Percentiles rank a stretch among this genome's conserved stretches.
Evolutionary conservation across 495 filamentous ascomycete genomes (phyloP).

Genomic region (Haplographium delicatum): DNA sequence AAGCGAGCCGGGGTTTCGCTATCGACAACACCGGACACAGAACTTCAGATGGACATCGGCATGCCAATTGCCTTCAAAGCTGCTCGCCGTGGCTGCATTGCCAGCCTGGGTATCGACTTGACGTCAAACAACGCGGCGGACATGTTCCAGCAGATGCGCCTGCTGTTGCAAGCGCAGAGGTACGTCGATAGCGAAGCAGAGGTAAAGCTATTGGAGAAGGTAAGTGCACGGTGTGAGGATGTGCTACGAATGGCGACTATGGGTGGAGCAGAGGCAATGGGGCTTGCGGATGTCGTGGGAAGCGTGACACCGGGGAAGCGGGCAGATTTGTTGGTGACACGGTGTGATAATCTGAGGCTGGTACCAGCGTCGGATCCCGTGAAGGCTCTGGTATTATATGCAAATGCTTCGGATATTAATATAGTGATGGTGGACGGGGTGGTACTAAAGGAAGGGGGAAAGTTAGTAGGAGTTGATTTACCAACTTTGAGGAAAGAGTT

Average conservation of each 20-base stretch:
- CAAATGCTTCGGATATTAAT: slow-evolving; percentile 35
- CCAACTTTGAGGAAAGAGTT: neutral
- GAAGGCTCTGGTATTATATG: slow-evolving; percentile 39
- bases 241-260: slow-evolving; percentile 38
- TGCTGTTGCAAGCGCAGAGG: slow-evolving; percentile 36
- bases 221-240: slow-evolving; percentile 39
- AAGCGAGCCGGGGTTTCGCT: slow-evolving; percentile 11
- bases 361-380: slow-evolving; percentile 35
- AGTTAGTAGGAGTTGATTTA: neutral
- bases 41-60: slow-evolving; percentile 32
- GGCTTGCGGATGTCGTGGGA: slow-evolving; percentile 37
- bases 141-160: slow-evolving; percentile 39
- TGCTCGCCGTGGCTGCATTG: slow-evolving; percentile 21
- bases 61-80: slow-evolving; percentile 5
- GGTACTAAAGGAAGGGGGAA: slow-evolving; percentile 31
- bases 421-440: slow-evolving; percentile 40
- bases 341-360: slow-evolving; percentile 34
- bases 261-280: slow-evolving; percentile 35
- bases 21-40: slow-evolving; percentile 35
- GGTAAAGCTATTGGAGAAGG: neutral
- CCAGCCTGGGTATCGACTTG: slow-evolving; percentile 45
- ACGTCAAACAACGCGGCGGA: slow-evolving; percentile 37
- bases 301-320: slow-evolving; percentile 38
- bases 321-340: slow-evolving; percentile 41
- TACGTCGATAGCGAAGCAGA: slow-evolving; percentile 18